These are phyloP conservation scores for Diaporthe caulivora DNA, from an alignment of 2,329 filamentous ascomycete species.

Conservation along the genomic window DNA sequence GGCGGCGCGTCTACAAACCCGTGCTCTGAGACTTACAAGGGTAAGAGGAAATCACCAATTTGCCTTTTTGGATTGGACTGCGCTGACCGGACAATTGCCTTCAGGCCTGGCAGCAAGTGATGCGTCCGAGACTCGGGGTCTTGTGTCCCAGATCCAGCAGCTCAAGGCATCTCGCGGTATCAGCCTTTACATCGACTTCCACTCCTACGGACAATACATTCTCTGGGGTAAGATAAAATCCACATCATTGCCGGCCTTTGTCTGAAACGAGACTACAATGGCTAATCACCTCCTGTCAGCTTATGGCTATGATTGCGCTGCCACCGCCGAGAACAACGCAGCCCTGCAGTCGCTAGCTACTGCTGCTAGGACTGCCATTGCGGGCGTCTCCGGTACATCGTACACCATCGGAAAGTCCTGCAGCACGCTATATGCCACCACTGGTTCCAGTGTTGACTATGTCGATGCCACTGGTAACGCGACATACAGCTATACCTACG, in stretches of 20 bases:
- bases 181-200: slow-evolving; percentile 74
- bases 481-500: slow-evolving; percentile 56
- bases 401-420: slow-evolving; percentile 55
- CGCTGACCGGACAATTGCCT: background rate
- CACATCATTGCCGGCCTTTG: background rate
- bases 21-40: slow-evolving; percentile 41
- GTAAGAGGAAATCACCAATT: background rate
- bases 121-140: slow-evolving; percentile 63
- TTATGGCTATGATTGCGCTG: background rate
- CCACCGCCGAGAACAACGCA: background rate
- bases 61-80: fast-evolving
- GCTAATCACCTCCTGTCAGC: background rate
- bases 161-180: slow-evolving; percentile 59
- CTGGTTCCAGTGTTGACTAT: slow-evolving; percentile 49
- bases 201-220: slow-evolving; percentile 68
- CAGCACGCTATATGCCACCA: slow-evolving; percentile 52
- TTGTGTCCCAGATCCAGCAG: slow-evolving; percentile 54
- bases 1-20: slow-evolving; percentile 60
- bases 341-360: slow-evolving; percentile 2
- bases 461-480: slow-evolving; percentile 44
- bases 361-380: slow-evolving; percentile 44
- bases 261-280: too few relatives aligned
- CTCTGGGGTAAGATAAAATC: background rate
- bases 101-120: slow-evolving; percentile 45
- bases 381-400: slow-evolving; percentile 48